Evolutionary conservation across 2,329 filamentous ascomycete genomes (phyloP).

Genomic region (Corynespora cassiicola): DNA sequence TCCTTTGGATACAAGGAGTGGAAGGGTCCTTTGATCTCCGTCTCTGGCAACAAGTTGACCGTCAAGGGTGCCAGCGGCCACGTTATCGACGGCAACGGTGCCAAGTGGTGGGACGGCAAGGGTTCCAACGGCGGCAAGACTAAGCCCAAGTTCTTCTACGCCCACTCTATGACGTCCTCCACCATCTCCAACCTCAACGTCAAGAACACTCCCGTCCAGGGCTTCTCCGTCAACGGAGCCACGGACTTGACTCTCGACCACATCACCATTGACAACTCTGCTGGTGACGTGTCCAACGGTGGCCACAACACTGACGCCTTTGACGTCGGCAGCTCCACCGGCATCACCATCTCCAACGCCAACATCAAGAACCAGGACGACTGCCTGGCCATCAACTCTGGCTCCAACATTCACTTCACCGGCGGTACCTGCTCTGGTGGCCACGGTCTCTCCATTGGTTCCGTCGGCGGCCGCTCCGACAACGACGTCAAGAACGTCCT

Average conservation of each 20-base stretch:
- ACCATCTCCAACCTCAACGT: slow-evolving; percentile 58
- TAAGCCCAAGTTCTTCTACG: slow-evolving; percentile 61
- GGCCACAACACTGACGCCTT: slow-evolving; percentile 64
- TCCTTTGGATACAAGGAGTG: slow-evolving; percentile 72
- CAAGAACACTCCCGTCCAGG: slow-evolving; percentile 63
- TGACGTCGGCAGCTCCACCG: slow-evolving; percentile 58
- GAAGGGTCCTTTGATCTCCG: slow-evolving; percentile 67
- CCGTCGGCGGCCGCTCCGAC: slow-evolving; percentile 62
- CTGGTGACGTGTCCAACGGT: slow-evolving; percentile 51
- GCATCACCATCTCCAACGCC: slow-evolving; percentile 59
- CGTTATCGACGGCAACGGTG: slow-evolving; percentile 63
- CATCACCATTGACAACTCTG: slow-evolving; percentile 65
- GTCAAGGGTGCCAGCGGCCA: slow-evolving; percentile 65
- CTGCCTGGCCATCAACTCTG: slow-evolving; percentile 65
- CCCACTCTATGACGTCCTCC: slow-evolving; percentile 59
- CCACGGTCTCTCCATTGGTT: slow-evolving; percentile 67
- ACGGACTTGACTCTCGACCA: slow-evolving; percentile 53
- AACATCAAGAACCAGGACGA: slow-evolving; percentile 66
- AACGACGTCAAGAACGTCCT: slow-evolving; percentile 63
- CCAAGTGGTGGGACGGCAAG: slow-evolving; percentile 58
- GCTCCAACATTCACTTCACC: slow-evolving; percentile 48
- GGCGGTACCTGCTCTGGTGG: slow-evolving; percentile 57
- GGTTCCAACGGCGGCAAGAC: slow-evolving; percentile 55
- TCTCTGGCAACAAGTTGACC: slow-evolving; percentile 65
- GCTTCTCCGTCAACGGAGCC: slow-evolving; percentile 55